A percentile compares a stretch with the other conserved stretches of the same genome.
These are phyloP conservation scores for Martensiomyces pterosporus DNA, from an alignment of 192 early-diverging fungal genomes.

Conservation along the genomic window DNA sequence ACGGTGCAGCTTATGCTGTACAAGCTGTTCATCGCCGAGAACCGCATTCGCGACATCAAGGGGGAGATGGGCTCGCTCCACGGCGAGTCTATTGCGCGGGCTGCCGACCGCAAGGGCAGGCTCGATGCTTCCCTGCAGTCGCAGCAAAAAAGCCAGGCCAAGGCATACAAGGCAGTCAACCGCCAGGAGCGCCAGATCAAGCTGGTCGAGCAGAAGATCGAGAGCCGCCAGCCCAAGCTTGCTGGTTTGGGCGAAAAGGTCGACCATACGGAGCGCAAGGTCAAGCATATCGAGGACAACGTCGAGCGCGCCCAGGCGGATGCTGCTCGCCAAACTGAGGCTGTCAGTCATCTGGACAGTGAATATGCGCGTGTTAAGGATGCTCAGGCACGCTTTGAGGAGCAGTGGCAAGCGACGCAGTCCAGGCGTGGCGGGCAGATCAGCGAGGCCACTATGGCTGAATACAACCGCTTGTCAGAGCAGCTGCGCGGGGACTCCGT, in stretches of 20 bases:
- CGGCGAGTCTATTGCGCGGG: constrained; percentile 31
- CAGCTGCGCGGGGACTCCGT: constrained; percentile 63
- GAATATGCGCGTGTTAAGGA: constrained; percentile 53
- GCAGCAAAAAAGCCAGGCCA: constrained; percentile 66
- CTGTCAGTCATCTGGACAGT: constrained; percentile 52
- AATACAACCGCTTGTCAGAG: constrained; percentile 66
- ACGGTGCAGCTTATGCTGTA: constrained; percentile 73
- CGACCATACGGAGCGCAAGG: constrained; percentile 64
- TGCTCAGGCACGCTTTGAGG: constrained; percentile 54
- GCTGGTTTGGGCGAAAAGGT: constrained; percentile 68
- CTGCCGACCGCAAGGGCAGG: constrained; percentile 47
- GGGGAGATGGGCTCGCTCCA: constrained; percentile 57
- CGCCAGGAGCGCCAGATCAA: constrained; percentile 71
- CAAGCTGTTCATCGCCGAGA: constrained; percentile 88
- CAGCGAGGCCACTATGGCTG: constrained; percentile 42
- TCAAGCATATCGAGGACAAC: constrained; percentile 58
- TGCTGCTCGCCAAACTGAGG: constrained; percentile 50
- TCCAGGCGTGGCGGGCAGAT: constrained; percentile 23
- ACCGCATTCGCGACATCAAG: constrained; percentile 57
- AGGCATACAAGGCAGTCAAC: constrained; percentile 64
- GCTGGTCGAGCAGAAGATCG: constrained; percentile 68
- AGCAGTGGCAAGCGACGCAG: constrained; percentile 33
- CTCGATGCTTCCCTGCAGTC: constrained; percentile 60
- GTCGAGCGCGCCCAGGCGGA: constrained; percentile 52
- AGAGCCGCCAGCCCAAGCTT: constrained; percentile 51